Percentiles rank a stretch among this genome's conserved stretches.
Evolutionary conservation across 2,329 filamentous ascomycete genomes (phyloP).

Genomic region (Nemania bipapillata): DNA sequence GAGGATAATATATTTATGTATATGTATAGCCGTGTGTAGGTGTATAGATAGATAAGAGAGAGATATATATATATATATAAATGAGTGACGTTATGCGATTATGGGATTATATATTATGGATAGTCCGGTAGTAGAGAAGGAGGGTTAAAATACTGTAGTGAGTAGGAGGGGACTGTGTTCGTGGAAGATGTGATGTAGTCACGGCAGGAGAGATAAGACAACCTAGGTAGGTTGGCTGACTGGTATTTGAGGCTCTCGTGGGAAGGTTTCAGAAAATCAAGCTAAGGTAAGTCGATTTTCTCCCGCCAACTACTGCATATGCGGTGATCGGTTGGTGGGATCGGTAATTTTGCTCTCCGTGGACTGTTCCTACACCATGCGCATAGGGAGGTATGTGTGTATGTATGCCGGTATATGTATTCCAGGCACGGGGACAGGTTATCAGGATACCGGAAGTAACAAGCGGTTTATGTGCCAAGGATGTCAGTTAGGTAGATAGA

Average conservation of each 20-base stretch:
- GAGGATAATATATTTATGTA: background rate
- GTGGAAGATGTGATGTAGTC: background rate
- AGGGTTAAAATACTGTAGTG: background rate
- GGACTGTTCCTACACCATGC: background rate
- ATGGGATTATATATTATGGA: background rate
- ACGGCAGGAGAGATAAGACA: background rate
- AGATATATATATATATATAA: no score
- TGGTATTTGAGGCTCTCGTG: slow-evolving; percentile 28
- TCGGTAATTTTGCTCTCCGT: slow-evolving; percentile 13
- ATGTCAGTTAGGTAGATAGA: background rate
- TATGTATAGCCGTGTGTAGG: background rate
- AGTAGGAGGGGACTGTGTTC: no score
- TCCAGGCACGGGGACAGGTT: no score
- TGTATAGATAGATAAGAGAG: background rate
- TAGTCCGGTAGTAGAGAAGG: background rate
- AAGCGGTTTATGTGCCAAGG: no score
- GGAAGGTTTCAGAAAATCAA: slow-evolving; percentile 12
- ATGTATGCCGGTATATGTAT: background rate
- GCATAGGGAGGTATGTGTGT: background rate
- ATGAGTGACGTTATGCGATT: background rate
- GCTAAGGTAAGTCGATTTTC: slow-evolving; percentile 17
- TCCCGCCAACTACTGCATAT: slow-evolving; percentile 21
- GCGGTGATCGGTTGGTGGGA: slow-evolving; percentile 23
- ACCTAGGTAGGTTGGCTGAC: background rate
- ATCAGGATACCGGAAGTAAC: no score